These are phyloP conservation scores for Leavenworthia alabamica DNA, from an alignment of 345 rosid genomes.

Conservation along the genomic window DNA sequence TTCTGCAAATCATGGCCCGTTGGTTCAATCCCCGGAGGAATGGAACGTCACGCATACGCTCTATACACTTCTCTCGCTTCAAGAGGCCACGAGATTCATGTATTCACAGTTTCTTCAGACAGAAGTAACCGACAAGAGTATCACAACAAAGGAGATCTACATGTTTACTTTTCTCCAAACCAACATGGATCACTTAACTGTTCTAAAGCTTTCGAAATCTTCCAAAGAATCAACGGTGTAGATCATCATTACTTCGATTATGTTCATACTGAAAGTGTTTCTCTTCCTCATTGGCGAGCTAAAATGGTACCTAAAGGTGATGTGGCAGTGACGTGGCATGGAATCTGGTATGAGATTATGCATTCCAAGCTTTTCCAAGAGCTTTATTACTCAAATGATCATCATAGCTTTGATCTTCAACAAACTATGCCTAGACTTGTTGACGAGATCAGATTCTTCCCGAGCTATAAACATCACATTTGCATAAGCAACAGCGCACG, in stretches of 20 bases:
- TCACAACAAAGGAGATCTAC: constrained; percentile 40
- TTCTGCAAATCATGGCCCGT: constrained; percentile 76
- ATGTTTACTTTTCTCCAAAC: constrained; percentile 54
- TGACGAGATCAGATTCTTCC: constrained; percentile 56
- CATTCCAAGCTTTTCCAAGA: constrained; percentile 67
- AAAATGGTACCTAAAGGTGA: constrained; percentile 34
- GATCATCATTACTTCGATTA: constrained; percentile 43
- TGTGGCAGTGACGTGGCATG: constrained; percentile 76
- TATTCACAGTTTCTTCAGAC: constrained; percentile 63
- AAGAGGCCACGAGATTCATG: constrained; percentile 61
- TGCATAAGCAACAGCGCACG: constrained; percentile 63
- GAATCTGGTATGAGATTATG: constrained; percentile 69
- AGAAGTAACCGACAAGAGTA: constrained; percentile 34
- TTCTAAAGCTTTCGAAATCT: constrained; percentile 51
- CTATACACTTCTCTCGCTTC: constrained; percentile 50
- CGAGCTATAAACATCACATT: constrained; percentile 53
- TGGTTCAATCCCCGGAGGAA: constrained; percentile 56
- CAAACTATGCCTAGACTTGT: constrained; percentile 55
- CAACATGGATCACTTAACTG: constrained; percentile 51
- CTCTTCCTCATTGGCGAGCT: constrained; percentile 58
- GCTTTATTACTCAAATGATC: constrained; percentile 27
- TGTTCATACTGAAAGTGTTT: constrained; percentile 69
- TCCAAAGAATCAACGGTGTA: constrained; percentile 34
- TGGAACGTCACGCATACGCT: constrained; percentile 69
- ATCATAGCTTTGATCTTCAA: constrained; percentile 34